Percentiles rank a stretch among this genome's conserved stretches.
Conservation (phyloP, 352 stramenopile species). For the Phytophthora cryptogea region DNA sequence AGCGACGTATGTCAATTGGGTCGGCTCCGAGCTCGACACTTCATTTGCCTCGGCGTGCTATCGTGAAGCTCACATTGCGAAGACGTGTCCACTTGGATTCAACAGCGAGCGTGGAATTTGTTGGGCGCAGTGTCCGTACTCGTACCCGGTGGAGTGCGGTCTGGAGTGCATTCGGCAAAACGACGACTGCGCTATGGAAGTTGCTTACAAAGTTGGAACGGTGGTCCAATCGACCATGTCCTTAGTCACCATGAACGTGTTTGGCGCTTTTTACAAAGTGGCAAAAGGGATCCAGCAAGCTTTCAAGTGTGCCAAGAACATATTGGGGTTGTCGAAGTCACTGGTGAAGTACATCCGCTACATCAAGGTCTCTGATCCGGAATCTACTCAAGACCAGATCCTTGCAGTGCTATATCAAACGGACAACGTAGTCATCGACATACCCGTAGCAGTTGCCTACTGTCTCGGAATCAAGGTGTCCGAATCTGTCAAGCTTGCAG, state of each 20-base stretch:
- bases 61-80: constrained; percentile 27
- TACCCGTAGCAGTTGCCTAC: constrained; percentile 38
- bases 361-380: constrained; percentile 26
- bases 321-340: constrained; percentile 31
- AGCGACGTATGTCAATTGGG: constrained; percentile 24
- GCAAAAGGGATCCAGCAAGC: constrained; percentile 13
- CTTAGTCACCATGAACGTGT: constrained; percentile 19
- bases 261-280: constrained; percentile 21
- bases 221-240: constrained; percentile 20
- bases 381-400: constrained; percentile 39
- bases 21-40: constrained; percentile 8
- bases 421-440: constrained; percentile 42
- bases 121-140: constrained; percentile 42
- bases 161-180: constrained; percentile 48
- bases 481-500: constrained; percentile 26
- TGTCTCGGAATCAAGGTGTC: constrained; percentile 35
- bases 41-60: constrained; percentile 28
- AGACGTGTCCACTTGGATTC: constrained; percentile 22
- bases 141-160: constrained; percentile 43
- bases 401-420: constrained; percentile 39
- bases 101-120: constrained; percentile 21
- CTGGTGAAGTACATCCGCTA: constrained; percentile 35
- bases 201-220: constrained; percentile 19
- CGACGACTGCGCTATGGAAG: constrained; percentile 30
- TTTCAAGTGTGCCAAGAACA: constrained; percentile 33